Conservation (phyloP, 108 stramenopile genomes). For the Nannochloropsis salina region DNA sequence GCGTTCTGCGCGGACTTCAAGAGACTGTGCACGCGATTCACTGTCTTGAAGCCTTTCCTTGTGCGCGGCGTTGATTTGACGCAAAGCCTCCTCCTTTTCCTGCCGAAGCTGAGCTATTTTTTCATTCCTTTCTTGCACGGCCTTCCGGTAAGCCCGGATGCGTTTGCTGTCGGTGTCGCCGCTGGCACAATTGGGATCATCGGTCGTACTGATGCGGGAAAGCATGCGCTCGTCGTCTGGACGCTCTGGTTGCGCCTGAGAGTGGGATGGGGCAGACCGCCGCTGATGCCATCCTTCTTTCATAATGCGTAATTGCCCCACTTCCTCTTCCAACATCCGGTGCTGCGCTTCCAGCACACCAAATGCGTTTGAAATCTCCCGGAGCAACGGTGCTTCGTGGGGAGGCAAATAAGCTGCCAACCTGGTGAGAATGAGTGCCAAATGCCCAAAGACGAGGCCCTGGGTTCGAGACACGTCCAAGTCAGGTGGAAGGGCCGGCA, state of each 20-base stretch:
- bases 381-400: neutral
- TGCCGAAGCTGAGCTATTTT: slow-evolving; percentile 12
- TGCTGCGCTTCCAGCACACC: slow-evolving; percentile 3
- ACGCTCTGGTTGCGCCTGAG: too few species aligned
- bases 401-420: slow-evolving; percentile 11
- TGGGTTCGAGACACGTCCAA: neutral
- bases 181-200: neutral
- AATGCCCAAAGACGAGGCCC: neutral
- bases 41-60: neutral
- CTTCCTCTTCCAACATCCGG: neutral
- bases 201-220: neutral
- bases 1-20: neutral
- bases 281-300: neutral
- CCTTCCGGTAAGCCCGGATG: slow-evolving; percentile 9
- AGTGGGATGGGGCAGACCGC: too few species aligned
- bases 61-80: neutral
- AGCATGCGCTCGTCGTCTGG: neutral
- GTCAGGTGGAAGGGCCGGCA: neutral
- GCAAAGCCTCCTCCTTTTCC: neutral
- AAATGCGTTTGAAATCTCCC: neutral
- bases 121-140: neutral
- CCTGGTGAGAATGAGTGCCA: neutral
- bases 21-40: neutral
- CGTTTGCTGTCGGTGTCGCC: neutral
- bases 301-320: neutral